These are phyloP conservation scores for Solanum lycopersicoides DNA, from an alignment of 257 asterid genomes.

Conservation along the genomic window DNA sequence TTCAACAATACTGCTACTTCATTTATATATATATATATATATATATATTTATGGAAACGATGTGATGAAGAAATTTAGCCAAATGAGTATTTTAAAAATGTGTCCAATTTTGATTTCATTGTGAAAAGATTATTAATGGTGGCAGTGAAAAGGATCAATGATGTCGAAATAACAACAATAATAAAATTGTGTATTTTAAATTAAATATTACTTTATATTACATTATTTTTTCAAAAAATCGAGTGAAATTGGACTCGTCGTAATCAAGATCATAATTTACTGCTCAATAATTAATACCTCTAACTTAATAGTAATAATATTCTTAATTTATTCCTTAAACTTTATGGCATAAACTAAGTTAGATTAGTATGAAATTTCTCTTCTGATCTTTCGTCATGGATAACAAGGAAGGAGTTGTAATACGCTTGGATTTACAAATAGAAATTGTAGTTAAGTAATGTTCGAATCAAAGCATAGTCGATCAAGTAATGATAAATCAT, in stretches of 20 bases:
- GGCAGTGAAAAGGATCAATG: neutral
- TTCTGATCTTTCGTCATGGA: neutral
- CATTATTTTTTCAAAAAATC: neutral
- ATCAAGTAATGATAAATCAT: neutral
- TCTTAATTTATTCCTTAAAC: neutral
- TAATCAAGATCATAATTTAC: neutral
- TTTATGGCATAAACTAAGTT: neutral
- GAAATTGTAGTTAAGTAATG: neutral
- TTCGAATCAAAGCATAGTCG: neutral
- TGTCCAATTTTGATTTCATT: neutral
- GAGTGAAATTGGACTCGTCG: neutral
- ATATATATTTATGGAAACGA: neutral
- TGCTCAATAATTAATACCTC: too few relatives aligned
- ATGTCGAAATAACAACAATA: neutral
- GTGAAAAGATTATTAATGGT: neutral
- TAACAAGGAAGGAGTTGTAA: neutral
- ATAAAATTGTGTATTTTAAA: too few relatives aligned
- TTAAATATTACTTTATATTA: neutral
- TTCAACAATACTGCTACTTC: neutral
- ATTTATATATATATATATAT: neutral
- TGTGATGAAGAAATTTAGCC: neutral
- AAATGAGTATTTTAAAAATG: neutral
- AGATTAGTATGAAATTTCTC: too few relatives aligned
- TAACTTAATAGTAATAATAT: too few relatives aligned
- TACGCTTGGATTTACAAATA: neutral